These are phyloP conservation scores for Schwanniomyces etchellsii DNA, from an alignment of 1,139 yeast species.

Conservation along the genomic window DNA sequence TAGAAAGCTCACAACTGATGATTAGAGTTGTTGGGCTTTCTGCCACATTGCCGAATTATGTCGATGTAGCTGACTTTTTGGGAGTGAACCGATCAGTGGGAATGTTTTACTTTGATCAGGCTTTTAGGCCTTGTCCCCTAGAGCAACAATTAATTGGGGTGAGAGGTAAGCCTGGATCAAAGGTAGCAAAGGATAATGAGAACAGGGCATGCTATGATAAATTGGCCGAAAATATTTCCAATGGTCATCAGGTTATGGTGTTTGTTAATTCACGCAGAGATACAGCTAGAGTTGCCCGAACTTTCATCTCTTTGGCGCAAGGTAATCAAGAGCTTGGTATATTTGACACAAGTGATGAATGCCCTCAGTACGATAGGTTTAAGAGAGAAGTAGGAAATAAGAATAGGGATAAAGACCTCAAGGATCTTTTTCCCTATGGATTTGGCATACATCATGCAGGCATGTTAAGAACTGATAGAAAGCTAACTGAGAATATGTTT, in stretches of 20 bases:
- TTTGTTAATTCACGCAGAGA: slow-evolving; percentile 96
- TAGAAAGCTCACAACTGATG: slow-evolving; percentile 89
- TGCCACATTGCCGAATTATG: slow-evolving; percentile 90
- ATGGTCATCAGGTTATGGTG: slow-evolving; percentile 91
- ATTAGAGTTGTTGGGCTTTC: slow-evolving; percentile 94
- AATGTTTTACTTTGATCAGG: slow-evolving; percentile 88
- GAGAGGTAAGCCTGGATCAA: slow-evolving; percentile 68
- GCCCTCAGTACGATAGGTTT: slow-evolving; percentile 39
- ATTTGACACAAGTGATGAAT: slow-evolving; percentile 56
- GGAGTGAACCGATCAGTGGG: slow-evolving; percentile 89
- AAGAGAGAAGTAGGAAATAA: slow-evolving; percentile 61
- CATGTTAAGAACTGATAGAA: slow-evolving; percentile 86
- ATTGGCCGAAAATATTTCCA: slow-evolving; percentile 55
- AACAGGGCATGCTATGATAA: slow-evolving; percentile 78
- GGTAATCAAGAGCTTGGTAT: slow-evolving; percentile 48
- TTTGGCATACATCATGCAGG: slow-evolving; percentile 98
- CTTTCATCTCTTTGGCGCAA: slow-evolving; percentile 66
- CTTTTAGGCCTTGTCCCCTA: slow-evolving; percentile 91
- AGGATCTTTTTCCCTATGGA: slow-evolving; percentile 75
- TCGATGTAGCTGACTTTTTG: slow-evolving; percentile 92
- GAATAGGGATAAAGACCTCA: slow-evolving; percentile 71
- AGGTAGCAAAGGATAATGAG: slow-evolving; percentile 67
- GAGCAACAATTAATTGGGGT: slow-evolving; percentile 88
- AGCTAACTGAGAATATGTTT: slow-evolving; percentile 84
- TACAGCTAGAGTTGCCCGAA: slow-evolving; percentile 76